Conservation (phyloP, 2,329 filamentous ascomycete genomes). For the Didymella exigua region DNA sequence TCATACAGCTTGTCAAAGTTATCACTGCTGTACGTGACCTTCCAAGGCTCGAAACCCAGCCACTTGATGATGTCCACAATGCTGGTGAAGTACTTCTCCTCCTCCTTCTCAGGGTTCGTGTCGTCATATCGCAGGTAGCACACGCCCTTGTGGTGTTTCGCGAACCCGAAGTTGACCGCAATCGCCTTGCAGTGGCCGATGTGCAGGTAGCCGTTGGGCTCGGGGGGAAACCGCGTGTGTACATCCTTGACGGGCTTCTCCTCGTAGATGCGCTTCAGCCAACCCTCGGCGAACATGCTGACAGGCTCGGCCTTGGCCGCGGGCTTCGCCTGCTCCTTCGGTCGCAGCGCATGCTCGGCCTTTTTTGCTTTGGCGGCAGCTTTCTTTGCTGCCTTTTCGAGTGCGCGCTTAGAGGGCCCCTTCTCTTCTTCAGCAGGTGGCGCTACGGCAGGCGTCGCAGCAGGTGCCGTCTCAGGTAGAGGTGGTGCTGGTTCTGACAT, state of each 20-base stretch:
- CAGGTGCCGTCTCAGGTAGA: constrained; percentile 18
- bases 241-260: constrained; percentile 56
- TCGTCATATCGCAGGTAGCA: constrained; percentile 86
- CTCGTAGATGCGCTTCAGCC: constrained; percentile 57
- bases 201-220: constrained; percentile 90
- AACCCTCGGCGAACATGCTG: constrained; percentile 56
- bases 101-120: constrained; percentile 92
- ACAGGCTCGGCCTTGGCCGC: constrained; percentile 36
- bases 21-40: constrained; percentile 86
- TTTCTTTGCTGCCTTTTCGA: constrained; percentile 58
- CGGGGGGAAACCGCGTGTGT: constrained; percentile 57
- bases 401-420: constrained; percentile 54
- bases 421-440: constrained; percentile 37
- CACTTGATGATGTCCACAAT: constrained; percentile 87
- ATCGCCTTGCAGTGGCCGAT: constrained; percentile 96
- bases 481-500: constrained; percentile 35
- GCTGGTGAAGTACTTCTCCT: constrained; percentile 86
- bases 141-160: constrained; percentile 78
- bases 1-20: constrained; percentile 89
- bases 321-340: constrained; percentile 47
- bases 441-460: constrained; percentile 10
- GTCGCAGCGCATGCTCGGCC: constrained; percentile 50
- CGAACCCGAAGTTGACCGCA: constrained; percentile 95
- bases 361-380: constrained; percentile 53
- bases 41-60: constrained; percentile 80